Conservation (phyloP, 1,284 basidiomycete genomes). For the Ganoderma multipileum region DNA sequence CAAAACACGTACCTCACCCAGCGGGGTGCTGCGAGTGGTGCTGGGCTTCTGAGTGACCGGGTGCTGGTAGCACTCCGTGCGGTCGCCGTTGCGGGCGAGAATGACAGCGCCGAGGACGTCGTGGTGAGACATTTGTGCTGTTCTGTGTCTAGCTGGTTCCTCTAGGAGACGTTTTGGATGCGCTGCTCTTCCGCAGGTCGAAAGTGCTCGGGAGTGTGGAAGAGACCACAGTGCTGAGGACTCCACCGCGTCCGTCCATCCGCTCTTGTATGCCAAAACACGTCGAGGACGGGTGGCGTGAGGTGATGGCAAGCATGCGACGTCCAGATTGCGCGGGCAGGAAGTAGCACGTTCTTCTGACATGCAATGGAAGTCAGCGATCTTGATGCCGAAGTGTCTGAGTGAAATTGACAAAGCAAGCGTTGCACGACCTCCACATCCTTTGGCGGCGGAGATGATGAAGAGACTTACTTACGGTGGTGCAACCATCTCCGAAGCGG, state of each 20-base stretch:
- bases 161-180: background rate
- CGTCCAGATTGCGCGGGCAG: slow-evolving; percentile 9
- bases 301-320: slow-evolving; percentile 16
- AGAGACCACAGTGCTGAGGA: slow-evolving; percentile 24
- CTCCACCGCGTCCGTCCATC: background rate
- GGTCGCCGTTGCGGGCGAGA: slow-evolving; percentile 86
- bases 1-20: slow-evolving; percentile 69
- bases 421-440: slow-evolving; percentile 4
- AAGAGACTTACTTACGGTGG: slow-evolving; percentile 7
- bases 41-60: slow-evolving; percentile 72
- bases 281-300: slow-evolving; percentile 15
- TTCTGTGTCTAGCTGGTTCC: background rate
- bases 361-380: slow-evolving; percentile 5
- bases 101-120: slow-evolving; percentile 83
- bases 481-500: slow-evolving; percentile 5
- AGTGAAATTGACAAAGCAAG: background rate
- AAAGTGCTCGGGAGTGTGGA: background rate
- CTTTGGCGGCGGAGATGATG: slow-evolving; percentile 24
- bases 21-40: slow-evolving; percentile 82
- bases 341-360: background rate
- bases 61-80: slow-evolving; percentile 73
- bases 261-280: slow-evolving; percentile 16
- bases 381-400: background rate
- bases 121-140: slow-evolving; percentile 52
- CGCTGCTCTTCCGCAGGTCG: background rate